Conservation (phyloP, 2,329 filamentous ascomycete species). For the Neurospora crassa region DNA sequence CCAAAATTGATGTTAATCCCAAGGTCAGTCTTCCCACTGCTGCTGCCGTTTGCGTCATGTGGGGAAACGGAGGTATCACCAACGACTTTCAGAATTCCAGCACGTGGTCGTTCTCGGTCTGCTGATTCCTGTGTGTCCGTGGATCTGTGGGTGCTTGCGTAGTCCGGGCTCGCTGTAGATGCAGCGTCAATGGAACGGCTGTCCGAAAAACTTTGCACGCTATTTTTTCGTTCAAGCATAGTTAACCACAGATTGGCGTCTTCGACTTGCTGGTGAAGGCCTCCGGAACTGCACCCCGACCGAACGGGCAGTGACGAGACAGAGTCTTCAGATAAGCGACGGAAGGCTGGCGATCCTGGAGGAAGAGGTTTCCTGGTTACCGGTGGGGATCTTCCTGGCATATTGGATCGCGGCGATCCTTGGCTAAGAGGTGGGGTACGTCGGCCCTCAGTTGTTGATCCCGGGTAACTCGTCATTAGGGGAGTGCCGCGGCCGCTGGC, state of each 20-base stretch:
- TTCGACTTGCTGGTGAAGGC: background rate
- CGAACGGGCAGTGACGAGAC: slow-evolving; percentile 15
- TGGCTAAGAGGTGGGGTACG: slow-evolving; percentile 16
- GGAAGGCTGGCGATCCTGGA: slow-evolving; percentile 17
- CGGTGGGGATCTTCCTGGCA: slow-evolving; percentile 17
- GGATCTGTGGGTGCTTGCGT: slow-evolving; percentile 59
- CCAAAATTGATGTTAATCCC: slow-evolving; percentile 68
- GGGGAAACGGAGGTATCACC: slow-evolving; percentile 37
- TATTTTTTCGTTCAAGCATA: slow-evolving; percentile 25
- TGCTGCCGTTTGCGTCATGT: background rate
- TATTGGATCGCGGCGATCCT: slow-evolving; percentile 9
- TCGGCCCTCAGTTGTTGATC: slow-evolving; percentile 7
- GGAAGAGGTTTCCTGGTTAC: slow-evolving; percentile 24
- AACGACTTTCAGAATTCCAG: slow-evolving; percentile 71
- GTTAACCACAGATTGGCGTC: background rate
- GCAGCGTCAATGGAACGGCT: slow-evolving; percentile 53
- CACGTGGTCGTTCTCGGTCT: slow-evolving; percentile 52
- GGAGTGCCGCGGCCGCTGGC: slow-evolving; percentile 15
- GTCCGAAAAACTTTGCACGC: slow-evolving; percentile 25
- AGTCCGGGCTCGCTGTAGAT: slow-evolving; percentile 62
- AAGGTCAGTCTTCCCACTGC: background rate
- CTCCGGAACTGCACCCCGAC: background rate
- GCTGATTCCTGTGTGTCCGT: slow-evolving; percentile 39
- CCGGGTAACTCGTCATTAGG: slow-evolving; percentile 12
- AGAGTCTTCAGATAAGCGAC: slow-evolving; percentile 9